These are phyloP conservation scores for Linanthus parryae DNA, from an alignment of 148 eudicot species.

Conservation along the genomic window DNA sequence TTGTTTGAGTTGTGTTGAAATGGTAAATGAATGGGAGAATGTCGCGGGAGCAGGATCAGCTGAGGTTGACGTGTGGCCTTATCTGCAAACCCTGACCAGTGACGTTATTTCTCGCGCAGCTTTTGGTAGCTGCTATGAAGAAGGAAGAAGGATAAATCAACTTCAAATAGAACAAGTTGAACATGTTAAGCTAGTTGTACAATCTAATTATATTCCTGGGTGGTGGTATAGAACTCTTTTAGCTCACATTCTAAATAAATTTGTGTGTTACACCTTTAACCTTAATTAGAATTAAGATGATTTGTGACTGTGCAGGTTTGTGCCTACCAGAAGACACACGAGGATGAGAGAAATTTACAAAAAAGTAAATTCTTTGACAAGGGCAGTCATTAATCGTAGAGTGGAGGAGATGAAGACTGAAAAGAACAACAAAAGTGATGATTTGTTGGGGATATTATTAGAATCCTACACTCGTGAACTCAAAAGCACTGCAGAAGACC, in stretches of 20 bases:
- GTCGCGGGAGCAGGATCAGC: neutral
- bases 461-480: neutral
- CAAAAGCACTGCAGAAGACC: neutral
- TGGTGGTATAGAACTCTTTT: neutral
- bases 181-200: neutral
- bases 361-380: neutral
- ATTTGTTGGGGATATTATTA: neutral
- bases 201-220: constrained; percentile 2
- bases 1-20: constrained; percentile 10
- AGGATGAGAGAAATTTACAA: neutral
- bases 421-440: too few relatives aligned
- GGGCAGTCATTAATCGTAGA: neutral
- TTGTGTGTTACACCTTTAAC: too few relatives aligned
- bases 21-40: constrained; percentile 20
- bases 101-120: constrained; percentile 15
- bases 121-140: constrained; percentile 15
- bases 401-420: neutral
- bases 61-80: constrained; percentile 18
- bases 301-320: too few relatives aligned
- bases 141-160: constrained; percentile 12
- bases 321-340: too few relatives aligned
- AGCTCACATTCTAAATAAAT: too few relatives aligned
- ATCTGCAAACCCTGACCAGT: constrained; percentile 11
- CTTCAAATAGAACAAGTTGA: constrained; percentile 12
- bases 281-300: neutral